Percentiles rank a stretch among this genome's conserved stretches.
phyloP scores from a whole-genome alignment of 768 basidiomycete genomes.

The Podaxis sp. region DNA sequence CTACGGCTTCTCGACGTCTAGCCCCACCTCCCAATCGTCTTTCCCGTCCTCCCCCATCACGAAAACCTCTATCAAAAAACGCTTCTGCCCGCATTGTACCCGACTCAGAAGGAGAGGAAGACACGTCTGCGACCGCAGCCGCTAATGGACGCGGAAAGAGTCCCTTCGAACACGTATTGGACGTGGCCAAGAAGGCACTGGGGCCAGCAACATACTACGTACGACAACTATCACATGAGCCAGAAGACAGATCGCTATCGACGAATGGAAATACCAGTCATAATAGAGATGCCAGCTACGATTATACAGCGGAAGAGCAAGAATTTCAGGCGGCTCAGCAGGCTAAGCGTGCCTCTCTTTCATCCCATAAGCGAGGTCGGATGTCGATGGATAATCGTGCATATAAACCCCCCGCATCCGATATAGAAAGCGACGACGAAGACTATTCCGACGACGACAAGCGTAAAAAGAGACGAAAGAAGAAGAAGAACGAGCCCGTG shows the following conservation, averaged over 20 bases:
- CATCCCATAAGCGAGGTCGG: slow-evolving; percentile 50
- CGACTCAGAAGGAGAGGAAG: slow-evolving; percentile 66
- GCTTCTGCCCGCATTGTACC: slow-evolving; percentile 58
- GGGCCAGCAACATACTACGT: slow-evolving; percentile 64
- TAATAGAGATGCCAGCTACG: slow-evolving; percentile 58
- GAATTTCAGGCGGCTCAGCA: slow-evolving; percentile 49
- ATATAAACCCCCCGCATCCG: slow-evolving; percentile 67
- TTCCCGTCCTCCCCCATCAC: slow-evolving; percentile 21
- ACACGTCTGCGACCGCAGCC: slow-evolving; percentile 23
- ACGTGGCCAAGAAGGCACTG: slow-evolving; percentile 52
- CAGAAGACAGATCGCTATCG: slow-evolving; percentile 36
- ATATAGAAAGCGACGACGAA: slow-evolving; percentile 63
- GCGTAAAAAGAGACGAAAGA: slow-evolving; percentile 53
- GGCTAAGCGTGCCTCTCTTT: slow-evolving; percentile 27
- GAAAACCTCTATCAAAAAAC: slow-evolving; percentile 56
- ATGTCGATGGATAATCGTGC: slow-evolving; percentile 82
- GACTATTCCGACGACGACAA: slow-evolving; percentile 55
- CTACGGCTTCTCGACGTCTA: slow-evolving; percentile 54
- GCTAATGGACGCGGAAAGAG: slow-evolving; percentile 59
- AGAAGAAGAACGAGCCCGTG: slow-evolving; percentile 50
- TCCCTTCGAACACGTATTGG: slow-evolving; percentile 62
- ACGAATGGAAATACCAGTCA: slow-evolving; percentile 26
- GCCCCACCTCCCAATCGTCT: slow-evolving; percentile 54
- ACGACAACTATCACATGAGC: slow-evolving; percentile 60
- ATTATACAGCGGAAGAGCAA: slow-evolving; percentile 76